Evolutionary conservation across 139 green algal species (phyloP).

Genomic region (Prasinococcaceae sp.): DNA sequence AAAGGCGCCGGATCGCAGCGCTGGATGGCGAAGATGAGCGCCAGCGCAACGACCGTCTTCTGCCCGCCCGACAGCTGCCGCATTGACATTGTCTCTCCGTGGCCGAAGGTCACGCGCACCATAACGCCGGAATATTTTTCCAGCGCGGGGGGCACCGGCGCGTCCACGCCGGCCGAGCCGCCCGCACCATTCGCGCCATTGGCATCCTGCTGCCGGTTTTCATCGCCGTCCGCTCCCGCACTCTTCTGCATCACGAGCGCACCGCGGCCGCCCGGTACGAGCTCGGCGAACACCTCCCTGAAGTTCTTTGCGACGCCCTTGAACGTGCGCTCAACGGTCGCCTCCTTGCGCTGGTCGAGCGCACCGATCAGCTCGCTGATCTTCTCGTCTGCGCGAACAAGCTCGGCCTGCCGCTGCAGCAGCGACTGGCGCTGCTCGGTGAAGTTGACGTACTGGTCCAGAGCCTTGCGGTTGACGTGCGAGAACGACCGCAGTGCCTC

Average conservation of each 20-base stretch:
- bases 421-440: conserved; percentile 75
- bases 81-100: conserved; percentile 65
- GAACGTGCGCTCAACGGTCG: conserved; percentile 94
- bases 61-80: conserved; percentile 86
- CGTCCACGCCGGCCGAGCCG: no score
- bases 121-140: conserved; percentile 79
- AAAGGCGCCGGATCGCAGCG: conserved; percentile 94
- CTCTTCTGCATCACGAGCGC: conserved; percentile 75
- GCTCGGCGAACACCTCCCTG: conserved; percentile 76
- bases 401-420: conserved; percentile 32
- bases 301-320: conserved; percentile 90
- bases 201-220: background rate
- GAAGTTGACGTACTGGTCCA: conserved; percentile 93
- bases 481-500: conserved; percentile 48
- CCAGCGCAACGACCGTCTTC: conserved; percentile 92
- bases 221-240: no score
- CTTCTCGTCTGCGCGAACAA: conserved; percentile 38
- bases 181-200: background rate
- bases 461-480: conserved; percentile 87
- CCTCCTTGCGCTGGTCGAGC: conserved; percentile 91
- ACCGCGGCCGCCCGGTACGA: conserved; percentile 62
- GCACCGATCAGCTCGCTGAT: conserved; percentile 65
- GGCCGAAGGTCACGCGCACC: conserved; percentile 58
- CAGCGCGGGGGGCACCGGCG: conserved; percentile 4
- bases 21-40: conserved; percentile 97